Conservation (phyloP, 2,329 filamentous ascomycete genomes). For the Waltergamsia citrina region DNA sequence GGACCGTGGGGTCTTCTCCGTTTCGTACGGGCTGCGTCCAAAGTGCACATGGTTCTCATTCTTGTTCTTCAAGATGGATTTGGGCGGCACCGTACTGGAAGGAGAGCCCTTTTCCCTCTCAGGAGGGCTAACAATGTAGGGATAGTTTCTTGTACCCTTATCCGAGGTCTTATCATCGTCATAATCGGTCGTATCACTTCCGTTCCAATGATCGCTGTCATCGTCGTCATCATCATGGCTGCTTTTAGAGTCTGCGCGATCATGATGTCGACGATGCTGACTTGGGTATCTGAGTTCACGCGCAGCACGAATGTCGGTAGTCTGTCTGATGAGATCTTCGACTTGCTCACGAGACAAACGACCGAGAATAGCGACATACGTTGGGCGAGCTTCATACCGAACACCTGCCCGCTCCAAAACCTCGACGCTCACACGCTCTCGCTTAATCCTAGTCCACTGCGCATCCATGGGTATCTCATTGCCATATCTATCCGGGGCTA, state of each 20-base stretch:
- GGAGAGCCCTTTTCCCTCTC: constrained; percentile 21
- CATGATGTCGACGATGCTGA: constrained; percentile 6
- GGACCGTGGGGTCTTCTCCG: constrained; percentile 18
- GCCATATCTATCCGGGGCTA: constrained; percentile 49
- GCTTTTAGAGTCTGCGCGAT: constrained; percentile 20
- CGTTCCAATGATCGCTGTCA: constrained; percentile 18
- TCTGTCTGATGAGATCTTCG: constrained; percentile 37
- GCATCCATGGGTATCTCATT: constrained; percentile 45
- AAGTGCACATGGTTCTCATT: constrained; percentile 49
- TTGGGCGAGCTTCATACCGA: constrained; percentile 49
- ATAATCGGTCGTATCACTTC: constrained; percentile 17
- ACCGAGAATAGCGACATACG: constrained; percentile 51
- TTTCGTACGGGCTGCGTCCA: constrained; percentile 35
- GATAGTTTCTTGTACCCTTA: constrained; percentile 21
- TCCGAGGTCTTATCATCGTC: constrained; percentile 20
- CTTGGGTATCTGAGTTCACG: constrained; percentile 13
- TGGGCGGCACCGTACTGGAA: constrained; percentile 30
- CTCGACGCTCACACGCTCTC: constrained; percentile 43
- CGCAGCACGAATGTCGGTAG: constrained; percentile 33
- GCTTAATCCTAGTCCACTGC: constrained; percentile 47
- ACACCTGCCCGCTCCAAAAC: constrained; percentile 42
- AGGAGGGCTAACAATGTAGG: constrained; percentile 25
- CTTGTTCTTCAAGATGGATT: constrained; percentile 53
- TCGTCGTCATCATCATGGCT: constrained; percentile 20
- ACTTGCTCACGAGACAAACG: constrained; percentile 42